phyloP scores from a whole-genome alignment of 2,329 filamentous ascomycete species.

The Fusarium sacchari region DNA sequence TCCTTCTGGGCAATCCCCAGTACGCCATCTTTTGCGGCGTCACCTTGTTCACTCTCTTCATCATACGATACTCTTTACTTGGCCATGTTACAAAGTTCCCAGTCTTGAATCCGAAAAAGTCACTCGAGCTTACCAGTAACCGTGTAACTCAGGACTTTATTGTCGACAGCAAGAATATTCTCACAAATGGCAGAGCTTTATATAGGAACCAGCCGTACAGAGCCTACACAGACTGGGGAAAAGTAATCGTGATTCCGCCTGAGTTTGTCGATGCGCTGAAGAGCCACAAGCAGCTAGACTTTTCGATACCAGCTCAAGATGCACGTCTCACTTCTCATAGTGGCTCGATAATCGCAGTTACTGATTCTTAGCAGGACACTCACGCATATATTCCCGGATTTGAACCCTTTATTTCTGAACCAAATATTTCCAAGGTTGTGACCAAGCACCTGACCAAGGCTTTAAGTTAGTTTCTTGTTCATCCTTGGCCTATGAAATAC shows the following conservation, averaged over 20 bases:
- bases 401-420: not conserved
- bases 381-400: slow-evolving; percentile 6
- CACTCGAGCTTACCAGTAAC: not conserved
- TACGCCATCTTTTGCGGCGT: slow-evolving; percentile 2
- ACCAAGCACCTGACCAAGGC: slow-evolving; percentile 3
- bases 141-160: not conserved
- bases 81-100: not conserved
- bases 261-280: not conserved
- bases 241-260: not conserved
- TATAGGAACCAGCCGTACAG: not conserved
- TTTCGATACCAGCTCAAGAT: not conserved
- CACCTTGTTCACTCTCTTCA: not conserved
- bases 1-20: not conserved
- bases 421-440: not conserved
- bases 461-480: not conserved
- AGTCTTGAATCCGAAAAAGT: not conserved
- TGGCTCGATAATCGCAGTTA: not conserved
- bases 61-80: not conserved
- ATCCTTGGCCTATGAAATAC: accelerated
- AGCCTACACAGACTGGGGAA: not conserved
- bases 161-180: not conserved
- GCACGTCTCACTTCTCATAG: not conserved
- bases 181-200: not conserved
- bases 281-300: not conserved
- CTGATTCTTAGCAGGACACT: not conserved